A percentile compares a stretch with the other conserved stretches of the same genome.
These are phyloP conservation scores for Annona cherimola DNA, from an alignment of 164 flowering plant species.

Conservation along the genomic window DNA sequence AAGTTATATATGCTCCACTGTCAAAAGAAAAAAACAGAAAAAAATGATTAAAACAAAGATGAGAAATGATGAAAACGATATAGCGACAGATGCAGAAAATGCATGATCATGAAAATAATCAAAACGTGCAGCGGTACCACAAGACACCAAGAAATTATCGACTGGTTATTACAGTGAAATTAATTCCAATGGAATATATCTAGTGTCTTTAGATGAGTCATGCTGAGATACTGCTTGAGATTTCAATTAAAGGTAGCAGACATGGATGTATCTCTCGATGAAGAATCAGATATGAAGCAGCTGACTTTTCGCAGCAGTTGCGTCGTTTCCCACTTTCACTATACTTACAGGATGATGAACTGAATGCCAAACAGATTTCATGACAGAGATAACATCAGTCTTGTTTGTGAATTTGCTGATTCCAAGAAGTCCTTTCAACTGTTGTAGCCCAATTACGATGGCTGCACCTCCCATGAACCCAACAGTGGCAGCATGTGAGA, in stretches of 20 bases:
- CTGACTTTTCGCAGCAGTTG: neutral
- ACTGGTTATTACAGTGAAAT: no score
- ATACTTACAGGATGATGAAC: slow-evolving; percentile 43
- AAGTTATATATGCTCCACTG: slow-evolving; percentile 71
- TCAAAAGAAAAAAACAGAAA: neutral
- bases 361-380: slow-evolving; percentile 40
- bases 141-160: no score
- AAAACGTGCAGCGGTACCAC: no score
- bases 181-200: no score
- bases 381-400: slow-evolving; percentile 72
- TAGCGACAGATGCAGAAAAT: neutral
- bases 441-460: slow-evolving; percentile 80
- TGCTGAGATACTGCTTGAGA: no score
- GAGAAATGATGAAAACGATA: neutral
- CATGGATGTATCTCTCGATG: no score
- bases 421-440: slow-evolving; percentile 73
- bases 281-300: neutral
- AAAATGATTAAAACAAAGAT: neutral
- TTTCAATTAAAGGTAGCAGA: no score
- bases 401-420: slow-evolving; percentile 60
- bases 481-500: slow-evolving; percentile 88
- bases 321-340: neutral
- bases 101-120: neutral
- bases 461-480: slow-evolving; percentile 98
- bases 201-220: no score